Evolutionary conservation across 2,329 filamentous ascomycete species (phyloP).

Genomic region (Alternaria solani): DNA sequence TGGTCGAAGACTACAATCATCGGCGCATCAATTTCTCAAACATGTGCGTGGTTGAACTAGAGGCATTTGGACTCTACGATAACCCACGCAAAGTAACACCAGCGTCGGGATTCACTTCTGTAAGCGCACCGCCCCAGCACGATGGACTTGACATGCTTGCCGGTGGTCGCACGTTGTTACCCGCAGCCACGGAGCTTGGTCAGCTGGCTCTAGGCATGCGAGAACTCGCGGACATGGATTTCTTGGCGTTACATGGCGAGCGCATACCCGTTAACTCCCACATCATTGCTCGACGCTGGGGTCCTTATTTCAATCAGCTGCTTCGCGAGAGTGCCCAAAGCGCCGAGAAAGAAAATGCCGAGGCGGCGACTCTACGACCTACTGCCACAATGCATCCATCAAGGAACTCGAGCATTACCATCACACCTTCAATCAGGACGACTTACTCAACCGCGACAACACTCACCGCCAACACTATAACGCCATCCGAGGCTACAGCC

Average conservation of each 20-base stretch:
- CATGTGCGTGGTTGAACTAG: conserved; percentile 94
- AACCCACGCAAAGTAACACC: conserved; percentile 83
- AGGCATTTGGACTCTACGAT: conserved; percentile 96
- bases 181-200: conserved; percentile 84
- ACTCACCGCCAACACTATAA: conserved; percentile 50
- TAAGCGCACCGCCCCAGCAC: conserved; percentile 73
- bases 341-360: conserved; percentile 66
- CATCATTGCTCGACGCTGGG: conserved; percentile 87
- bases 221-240: conserved; percentile 97
- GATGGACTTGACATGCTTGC: conserved; percentile 65
- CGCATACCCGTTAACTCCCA: conserved; percentile 93
- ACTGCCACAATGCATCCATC: conserved; percentile 62
- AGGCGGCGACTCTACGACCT: conserved; percentile 78
- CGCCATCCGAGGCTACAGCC: conserved; percentile 46
- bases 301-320: conserved; percentile 92
- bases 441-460: conserved; percentile 56
- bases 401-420: conserved; percentile 84
- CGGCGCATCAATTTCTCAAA: conserved; percentile 97
- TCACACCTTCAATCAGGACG: conserved; percentile 72
- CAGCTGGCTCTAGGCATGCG: conserved; percentile 78
- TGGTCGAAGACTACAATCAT: conserved; percentile 98
- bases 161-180: conserved; percentile 77
- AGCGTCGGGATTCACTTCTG: conserved; percentile 83
- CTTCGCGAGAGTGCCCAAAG: conserved; percentile 77
- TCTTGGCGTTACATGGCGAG: conserved; percentile 89